Conservation (phyloP, 2,329 filamentous ascomycete species). For the Raffaelea ambrosiae region DNA sequence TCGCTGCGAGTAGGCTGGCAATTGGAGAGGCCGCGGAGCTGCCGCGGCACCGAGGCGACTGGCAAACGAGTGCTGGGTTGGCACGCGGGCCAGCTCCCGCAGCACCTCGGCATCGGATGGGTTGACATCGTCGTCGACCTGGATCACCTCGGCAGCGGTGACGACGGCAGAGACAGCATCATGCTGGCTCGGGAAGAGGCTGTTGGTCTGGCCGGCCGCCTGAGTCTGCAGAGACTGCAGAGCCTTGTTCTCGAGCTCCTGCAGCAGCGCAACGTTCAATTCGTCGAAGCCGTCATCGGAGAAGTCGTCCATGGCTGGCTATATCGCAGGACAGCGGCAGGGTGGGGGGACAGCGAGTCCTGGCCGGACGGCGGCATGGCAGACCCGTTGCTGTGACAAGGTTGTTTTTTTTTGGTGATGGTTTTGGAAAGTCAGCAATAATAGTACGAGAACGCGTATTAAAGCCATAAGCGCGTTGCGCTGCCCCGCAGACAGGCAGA, state of each 20-base stretch:
- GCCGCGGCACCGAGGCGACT: slow-evolving; percentile 9
- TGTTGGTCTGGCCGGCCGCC: slow-evolving; percentile 10
- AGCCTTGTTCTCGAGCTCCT: slow-evolving; percentile 51
- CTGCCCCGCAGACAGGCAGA: too few species aligned
- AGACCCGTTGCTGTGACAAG: not conserved
- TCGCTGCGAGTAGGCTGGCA: slow-evolving; percentile 12
- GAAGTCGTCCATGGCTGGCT: slow-evolving; percentile 45
- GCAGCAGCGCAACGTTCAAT: slow-evolving; percentile 46
- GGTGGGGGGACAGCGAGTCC: not conserved
- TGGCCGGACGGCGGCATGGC: not conserved
- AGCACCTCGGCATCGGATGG: slow-evolving; percentile 11
- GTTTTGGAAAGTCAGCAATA: too few species aligned
- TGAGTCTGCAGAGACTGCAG: slow-evolving; percentile 23
- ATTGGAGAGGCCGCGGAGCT: slow-evolving; percentile 8
- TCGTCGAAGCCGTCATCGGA: slow-evolving; percentile 57
- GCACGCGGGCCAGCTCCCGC: slow-evolving; percentile 11
- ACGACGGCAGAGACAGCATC: not conserved
- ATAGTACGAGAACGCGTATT: too few species aligned
- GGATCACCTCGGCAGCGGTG: not conserved
- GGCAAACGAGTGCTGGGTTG: slow-evolving; percentile 7
- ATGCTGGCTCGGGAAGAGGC: not conserved
- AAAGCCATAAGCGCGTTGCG: too few species aligned
- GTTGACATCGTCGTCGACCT: slow-evolving; percentile 6
- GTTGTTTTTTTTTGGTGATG: too few species aligned
- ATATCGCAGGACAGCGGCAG: not conserved